A percentile compares a stretch with the other conserved stretches of the same genome.
Conservation (phyloP, 768 basidiomycete species). For the Lactifluus piperatus region DNA sequence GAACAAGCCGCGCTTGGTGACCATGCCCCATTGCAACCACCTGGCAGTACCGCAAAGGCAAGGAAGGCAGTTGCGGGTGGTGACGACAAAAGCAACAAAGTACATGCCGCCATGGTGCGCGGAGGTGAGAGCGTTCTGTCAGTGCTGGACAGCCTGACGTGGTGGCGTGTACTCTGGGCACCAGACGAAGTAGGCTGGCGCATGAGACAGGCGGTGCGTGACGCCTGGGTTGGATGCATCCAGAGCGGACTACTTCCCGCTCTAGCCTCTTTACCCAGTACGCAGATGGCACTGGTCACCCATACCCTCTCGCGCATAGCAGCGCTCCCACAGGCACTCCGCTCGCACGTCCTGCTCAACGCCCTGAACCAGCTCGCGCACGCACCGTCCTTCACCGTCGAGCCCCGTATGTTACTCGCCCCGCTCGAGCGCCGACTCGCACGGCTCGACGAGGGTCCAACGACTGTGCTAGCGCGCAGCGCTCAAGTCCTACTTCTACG, state of each 20-base stretch:
- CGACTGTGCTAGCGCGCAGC: slow-evolving; percentile 19
- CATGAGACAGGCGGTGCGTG: slow-evolving; percentile 1
- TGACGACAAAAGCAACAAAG: not conserved
- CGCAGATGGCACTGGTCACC: not conserved
- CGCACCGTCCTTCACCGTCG: slow-evolving; percentile 11
- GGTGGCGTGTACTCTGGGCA: slow-evolving; percentile 15
- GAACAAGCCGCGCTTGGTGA: not conserved
- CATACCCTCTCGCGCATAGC: slow-evolving; percentile 1
- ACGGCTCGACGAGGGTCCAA: slow-evolving; percentile 13
- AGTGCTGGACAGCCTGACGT: slow-evolving; percentile 1
- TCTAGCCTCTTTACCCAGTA: slow-evolving; percentile 8
- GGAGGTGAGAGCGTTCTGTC: slow-evolving; percentile 6
- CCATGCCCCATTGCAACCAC: not conserved
- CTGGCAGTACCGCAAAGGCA: not conserved
- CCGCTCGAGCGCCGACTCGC: slow-evolving; percentile 17
- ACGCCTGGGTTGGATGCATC: slow-evolving; percentile 15
- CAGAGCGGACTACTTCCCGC: slow-evolving; percentile 8
- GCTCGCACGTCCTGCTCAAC: slow-evolving; percentile 21
- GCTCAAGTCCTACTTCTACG: slow-evolving; percentile 23
- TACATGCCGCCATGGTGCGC: slow-evolving; percentile 1
- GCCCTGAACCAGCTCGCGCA: slow-evolving; percentile 17
- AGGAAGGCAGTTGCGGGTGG: not conserved
- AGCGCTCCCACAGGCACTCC: slow-evolving; percentile 13
- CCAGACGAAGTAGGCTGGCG: slow-evolving; percentile 19
- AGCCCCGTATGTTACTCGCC: slow-evolving; percentile 11